Conservation (phyloP, 495 filamentous ascomycete genomes). For the Parathielavia hyrcaniae region DNA sequence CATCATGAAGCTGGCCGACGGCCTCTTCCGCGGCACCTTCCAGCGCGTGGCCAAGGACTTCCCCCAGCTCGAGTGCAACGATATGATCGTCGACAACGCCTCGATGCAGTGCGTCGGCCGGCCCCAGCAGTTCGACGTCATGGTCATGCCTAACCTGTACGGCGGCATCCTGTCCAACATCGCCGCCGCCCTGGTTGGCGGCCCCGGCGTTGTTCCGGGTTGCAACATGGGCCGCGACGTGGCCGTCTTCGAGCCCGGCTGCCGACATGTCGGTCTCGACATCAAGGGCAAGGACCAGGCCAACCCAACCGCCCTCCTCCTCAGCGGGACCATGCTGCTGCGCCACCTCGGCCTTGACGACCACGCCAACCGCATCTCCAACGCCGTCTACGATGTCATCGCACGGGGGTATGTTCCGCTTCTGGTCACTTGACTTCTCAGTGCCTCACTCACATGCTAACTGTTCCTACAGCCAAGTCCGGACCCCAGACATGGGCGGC, state of each 20-base stretch:
- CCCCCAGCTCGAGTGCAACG: slow-evolving; percentile 86
- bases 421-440: background rate
- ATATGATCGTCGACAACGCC: slow-evolving; percentile 99
- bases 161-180: slow-evolving; percentile 99
- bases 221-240: slow-evolving; percentile 99
- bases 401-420: slow-evolving; percentile 70
- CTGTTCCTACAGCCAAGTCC: slow-evolving; percentile 54
- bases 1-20: slow-evolving; percentile 99
- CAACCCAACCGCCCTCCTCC: slow-evolving; percentile 91
- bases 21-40: slow-evolving; percentile 96
- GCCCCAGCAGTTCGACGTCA: slow-evolving; percentile 97
- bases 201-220: slow-evolving; percentile 92
- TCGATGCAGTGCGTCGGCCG: slow-evolving; percentile 96
- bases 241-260: slow-evolving; percentile 97
- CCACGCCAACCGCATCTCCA: slow-evolving; percentile 95
- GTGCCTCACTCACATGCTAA: slow-evolving; percentile 28
- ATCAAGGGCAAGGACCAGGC: slow-evolving; percentile 99
- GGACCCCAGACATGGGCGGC: slow-evolving; percentile 94
- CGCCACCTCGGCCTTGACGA: slow-evolving; percentile 94
- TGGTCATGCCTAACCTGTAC: slow-evolving; percentile 99
- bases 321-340: slow-evolving; percentile 93
- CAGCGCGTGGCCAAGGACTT: slow-evolving; percentile 87
- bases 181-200: slow-evolving; percentile 95
- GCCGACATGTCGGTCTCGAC: slow-evolving; percentile 95
- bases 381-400: slow-evolving; percentile 95